Evolutionary conservation across 2,329 filamentous ascomycete genomes (phyloP).

Genomic region (Graphilbum fragrans): DNA sequence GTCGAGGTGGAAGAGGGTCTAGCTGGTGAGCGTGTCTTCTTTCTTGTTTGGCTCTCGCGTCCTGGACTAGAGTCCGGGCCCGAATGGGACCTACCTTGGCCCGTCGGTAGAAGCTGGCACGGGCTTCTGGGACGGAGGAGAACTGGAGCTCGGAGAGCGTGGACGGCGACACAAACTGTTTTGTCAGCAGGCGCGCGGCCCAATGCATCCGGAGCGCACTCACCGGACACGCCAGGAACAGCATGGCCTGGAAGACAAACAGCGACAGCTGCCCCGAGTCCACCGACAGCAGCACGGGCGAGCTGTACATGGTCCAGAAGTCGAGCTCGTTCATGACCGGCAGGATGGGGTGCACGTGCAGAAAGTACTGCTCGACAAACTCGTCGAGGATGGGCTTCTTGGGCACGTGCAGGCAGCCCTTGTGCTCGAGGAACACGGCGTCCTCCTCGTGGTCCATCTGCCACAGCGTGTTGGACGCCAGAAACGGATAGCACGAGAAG

Average conservation of each 20-base stretch:
- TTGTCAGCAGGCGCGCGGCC: conserved; percentile 4
- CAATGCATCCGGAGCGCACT: conserved; percentile 10
- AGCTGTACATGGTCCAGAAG: conserved; percentile 30
- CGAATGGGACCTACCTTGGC: conserved; percentile 19
- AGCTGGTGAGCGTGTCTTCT: no score
- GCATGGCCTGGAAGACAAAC: conserved; percentile 30
- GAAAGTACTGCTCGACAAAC: conserved; percentile 33
- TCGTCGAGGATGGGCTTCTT: conserved; percentile 25
- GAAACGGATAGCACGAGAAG: conserved; percentile 29
- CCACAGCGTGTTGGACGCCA: conserved; percentile 21
- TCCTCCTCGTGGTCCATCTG: conserved; percentile 30
- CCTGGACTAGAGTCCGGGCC: no score
- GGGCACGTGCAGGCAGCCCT: conserved; percentile 22
- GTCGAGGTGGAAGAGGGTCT: conserved; percentile 7
- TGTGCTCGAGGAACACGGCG: conserved; percentile 29
- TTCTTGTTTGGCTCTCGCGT: no score
- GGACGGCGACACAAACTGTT: neutral
- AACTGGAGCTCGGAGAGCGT: conserved; percentile 2
- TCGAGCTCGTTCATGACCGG: conserved; percentile 30
- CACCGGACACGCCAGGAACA: conserved; percentile 19
- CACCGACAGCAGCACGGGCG: conserved; percentile 6
- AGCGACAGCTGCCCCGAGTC: conserved; percentile 21
- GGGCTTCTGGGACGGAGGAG: conserved; percentile 1
- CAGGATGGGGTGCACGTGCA: conserved; percentile 29
- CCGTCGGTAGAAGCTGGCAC: conserved; percentile 3